Conservation (phyloP, 2,329 filamentous ascomycete species). For the Verticillium dahliae region DNA sequence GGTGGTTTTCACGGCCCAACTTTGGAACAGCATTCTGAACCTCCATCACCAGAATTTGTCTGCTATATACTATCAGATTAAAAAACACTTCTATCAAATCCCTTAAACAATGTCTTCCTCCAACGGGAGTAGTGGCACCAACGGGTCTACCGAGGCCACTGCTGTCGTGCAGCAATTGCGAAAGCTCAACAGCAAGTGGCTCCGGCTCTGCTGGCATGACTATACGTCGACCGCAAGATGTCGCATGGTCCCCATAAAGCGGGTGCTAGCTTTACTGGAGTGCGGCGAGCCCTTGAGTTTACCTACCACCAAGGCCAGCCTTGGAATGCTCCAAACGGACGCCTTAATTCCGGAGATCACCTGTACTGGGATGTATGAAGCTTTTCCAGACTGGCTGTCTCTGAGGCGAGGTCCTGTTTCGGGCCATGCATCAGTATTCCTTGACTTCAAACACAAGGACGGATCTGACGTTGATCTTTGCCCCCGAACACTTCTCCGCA, state of each 20-base stretch:
- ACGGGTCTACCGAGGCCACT: neutral
- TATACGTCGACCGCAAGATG: neutral
- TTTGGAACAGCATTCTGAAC: neutral
- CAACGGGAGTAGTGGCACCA: neutral
- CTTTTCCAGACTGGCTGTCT: constrained; percentile 60
- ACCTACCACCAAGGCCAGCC: constrained; percentile 56
- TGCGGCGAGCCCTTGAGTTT: constrained; percentile 38
- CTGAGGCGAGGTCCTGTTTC: constrained; percentile 52
- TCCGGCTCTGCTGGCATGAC: neutral
- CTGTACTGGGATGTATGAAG: constrained; percentile 57
- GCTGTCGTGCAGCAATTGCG: neutral
- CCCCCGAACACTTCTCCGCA: constrained; percentile 57
- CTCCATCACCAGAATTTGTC: neutral
- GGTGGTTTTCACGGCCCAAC: neutral
- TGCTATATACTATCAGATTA: neutral
- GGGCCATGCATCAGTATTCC: constrained; percentile 59
- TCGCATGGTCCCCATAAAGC: constrained; percentile 48
- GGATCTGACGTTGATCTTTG: constrained; percentile 48
- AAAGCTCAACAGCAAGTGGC: neutral
- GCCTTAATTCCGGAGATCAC: constrained; percentile 42
- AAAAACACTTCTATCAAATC: neutral
- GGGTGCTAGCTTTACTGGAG: constrained; percentile 39
- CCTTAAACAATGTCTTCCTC: neutral
- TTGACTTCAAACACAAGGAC: constrained; percentile 54
- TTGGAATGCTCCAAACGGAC: constrained; percentile 66